Conservation (phyloP, 2,329 filamentous ascomycete species). For the Diaporthe capsici region DNA sequence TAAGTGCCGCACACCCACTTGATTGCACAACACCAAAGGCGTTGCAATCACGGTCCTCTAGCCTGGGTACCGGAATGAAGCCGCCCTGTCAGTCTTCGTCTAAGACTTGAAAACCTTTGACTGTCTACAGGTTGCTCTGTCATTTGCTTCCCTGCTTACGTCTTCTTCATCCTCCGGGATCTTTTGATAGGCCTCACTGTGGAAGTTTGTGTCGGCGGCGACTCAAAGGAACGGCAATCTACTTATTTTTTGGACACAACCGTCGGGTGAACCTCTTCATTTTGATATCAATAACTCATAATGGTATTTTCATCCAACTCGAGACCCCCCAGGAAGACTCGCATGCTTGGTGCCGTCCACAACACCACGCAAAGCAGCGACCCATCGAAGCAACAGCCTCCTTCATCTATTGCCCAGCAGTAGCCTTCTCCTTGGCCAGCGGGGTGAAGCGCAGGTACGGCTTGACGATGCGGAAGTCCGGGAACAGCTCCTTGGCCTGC, state of each 20-base stretch:
- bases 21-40: too few relatives aligned
- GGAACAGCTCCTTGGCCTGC: slow-evolving; percentile 90
- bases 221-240: too few relatives aligned
- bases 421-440: slow-evolving; percentile 68
- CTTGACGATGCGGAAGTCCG: slow-evolving; percentile 78
- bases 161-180: too few relatives aligned
- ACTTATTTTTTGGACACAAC: neutral
- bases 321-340: neutral
- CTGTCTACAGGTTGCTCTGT: too few relatives aligned
- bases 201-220: too few relatives aligned
- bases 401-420: slow-evolving; percentile 48
- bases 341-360: neutral
- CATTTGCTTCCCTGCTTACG: too few relatives aligned
- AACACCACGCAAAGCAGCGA: neutral
- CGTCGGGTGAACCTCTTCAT: neutral
- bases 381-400: neutral
- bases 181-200: too few relatives aligned
- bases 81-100: too few relatives aligned
- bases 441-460: slow-evolving; percentile 82
- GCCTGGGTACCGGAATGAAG: too few relatives aligned
- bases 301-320: neutral
- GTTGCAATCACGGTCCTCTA: too few relatives aligned
- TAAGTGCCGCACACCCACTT: too few relatives aligned
- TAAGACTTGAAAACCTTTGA: too few relatives aligned
- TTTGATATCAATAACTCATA: slow-evolving; percentile 1